A percentile compares a stretch with the other conserved stretches of the same genome.
phyloP scores from a whole-genome alignment of 805 yeast species.

The Hanseniaspora thailandica region DNA sequence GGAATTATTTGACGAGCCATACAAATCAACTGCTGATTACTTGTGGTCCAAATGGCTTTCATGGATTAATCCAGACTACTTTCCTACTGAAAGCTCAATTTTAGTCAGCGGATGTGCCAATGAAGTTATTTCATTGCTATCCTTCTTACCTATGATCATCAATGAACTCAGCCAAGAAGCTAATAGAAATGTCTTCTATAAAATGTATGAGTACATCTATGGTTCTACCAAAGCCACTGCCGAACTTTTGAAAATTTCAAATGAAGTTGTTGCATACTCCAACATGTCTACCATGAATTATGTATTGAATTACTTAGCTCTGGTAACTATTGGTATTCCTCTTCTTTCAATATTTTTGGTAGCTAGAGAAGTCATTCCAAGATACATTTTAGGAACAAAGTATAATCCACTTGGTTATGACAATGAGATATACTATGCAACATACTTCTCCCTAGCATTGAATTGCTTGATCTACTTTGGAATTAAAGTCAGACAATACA shows the following conservation, averaged over 20 bases:
- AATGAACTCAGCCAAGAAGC: neutral
- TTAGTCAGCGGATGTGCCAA: neutral
- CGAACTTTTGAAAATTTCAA: neutral
- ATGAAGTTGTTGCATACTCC: neutral
- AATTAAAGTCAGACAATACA: neutral
- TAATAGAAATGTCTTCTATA: neutral
- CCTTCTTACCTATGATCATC: neutral
- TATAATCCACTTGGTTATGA: neutral
- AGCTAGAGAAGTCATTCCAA: neutral
- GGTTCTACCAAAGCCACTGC: neutral
- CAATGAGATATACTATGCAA: neutral
- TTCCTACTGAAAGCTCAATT: neutral
- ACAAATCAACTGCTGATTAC: neutral
- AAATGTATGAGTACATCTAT: constrained; percentile 10
- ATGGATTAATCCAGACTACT: constrained; percentile 1
- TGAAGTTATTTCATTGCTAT: neutral
- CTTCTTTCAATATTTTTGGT: neutral
- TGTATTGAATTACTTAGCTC: neutral
- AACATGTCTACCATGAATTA: neutral
- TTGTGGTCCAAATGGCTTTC: neutral
- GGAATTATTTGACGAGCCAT: neutral
- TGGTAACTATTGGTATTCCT: neutral
- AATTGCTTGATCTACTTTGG: neutral
- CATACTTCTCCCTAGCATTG: neutral
- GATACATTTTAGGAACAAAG: neutral